phyloP scores from a whole-genome alignment of 306 rosid species.

The Vicia sativa region DNA sequence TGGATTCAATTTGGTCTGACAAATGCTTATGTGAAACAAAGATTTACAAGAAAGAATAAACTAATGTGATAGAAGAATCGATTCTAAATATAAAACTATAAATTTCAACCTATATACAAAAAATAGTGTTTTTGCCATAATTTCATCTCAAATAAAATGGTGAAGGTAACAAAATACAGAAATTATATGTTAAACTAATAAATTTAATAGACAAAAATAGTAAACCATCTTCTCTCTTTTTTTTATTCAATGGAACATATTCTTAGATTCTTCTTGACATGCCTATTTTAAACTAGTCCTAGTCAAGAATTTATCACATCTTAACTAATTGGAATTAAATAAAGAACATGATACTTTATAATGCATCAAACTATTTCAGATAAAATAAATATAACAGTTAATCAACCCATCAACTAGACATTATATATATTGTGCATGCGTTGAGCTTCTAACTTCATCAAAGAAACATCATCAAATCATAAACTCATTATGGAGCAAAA shows the following conservation, averaged over 20 bases:
- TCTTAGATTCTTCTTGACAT: background rate
- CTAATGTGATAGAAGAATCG: background rate
- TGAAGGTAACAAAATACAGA: too few relatives aligned
- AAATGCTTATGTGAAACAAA: background rate
- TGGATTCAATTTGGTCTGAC: background rate
- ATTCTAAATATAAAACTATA: too few relatives aligned
- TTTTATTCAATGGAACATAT: too few relatives aligned
- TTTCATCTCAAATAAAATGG: too few relatives aligned
- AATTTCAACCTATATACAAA: too few relatives aligned
- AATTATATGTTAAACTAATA: too few relatives aligned
- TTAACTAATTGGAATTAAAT: slow-evolving; percentile 23
- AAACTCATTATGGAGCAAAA: slow-evolving; percentile 40
- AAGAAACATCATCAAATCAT: slow-evolving; percentile 3
- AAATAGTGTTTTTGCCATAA: too few relatives aligned
- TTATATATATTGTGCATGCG: slow-evolving; percentile 27
- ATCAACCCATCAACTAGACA: slow-evolving; percentile 33
- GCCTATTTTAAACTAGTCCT: background rate
- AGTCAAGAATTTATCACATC: slow-evolving; percentile 25
- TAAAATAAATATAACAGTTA: too few relatives aligned
- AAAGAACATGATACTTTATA: slow-evolving; percentile 38
- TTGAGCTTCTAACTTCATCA: slow-evolving; percentile 35
- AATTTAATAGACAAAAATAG: too few relatives aligned
- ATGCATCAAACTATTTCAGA: slow-evolving; percentile 31
- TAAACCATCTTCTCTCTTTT: too few relatives aligned
- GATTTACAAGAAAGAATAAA: background rate